Conservation (phyloP, 306 rosid genomes). For the Pyrus bretschneideri region DNA sequence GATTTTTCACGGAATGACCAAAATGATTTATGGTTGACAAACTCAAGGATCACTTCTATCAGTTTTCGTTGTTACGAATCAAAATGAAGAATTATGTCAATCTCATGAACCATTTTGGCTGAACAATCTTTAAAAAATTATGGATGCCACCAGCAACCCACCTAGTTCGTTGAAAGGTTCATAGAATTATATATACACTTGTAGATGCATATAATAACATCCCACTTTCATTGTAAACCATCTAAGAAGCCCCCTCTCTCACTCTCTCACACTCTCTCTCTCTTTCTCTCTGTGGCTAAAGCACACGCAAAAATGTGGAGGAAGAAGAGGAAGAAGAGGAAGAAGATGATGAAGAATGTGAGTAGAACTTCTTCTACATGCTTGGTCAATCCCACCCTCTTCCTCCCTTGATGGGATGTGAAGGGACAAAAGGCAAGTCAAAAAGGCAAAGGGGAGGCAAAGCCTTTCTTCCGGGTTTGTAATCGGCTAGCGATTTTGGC, state of each 20-base stretch:
- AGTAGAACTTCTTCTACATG: not conserved
- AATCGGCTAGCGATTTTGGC: not conserved
- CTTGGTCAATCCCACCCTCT: slow-evolving; percentile 17
- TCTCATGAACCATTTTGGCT: too few species aligned
- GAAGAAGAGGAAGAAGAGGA: slow-evolving; percentile 41
- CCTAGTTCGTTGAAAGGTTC: not conserved
- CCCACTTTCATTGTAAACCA: not conserved
- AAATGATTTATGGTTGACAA: too few species aligned
- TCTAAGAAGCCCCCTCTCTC: not conserved
- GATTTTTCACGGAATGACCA: too few species aligned
- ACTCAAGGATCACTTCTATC: too few species aligned
- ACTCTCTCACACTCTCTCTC: not conserved
- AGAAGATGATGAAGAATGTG: slow-evolving; percentile 17
- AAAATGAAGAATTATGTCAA: too few species aligned
- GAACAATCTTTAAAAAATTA: too few species aligned
- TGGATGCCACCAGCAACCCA: too few species aligned
- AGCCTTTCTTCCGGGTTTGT: slow-evolving; percentile 66
- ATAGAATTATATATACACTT: slow-evolving; percentile 5
- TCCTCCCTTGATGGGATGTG: slow-evolving; percentile 30
- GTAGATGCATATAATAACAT: not conserved
- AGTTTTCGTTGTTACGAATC: too few species aligned
- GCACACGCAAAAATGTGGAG: slow-evolving; percentile 29
- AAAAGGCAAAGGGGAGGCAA: slow-evolving; percentile 73
- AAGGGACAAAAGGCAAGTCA: slow-evolving; percentile 59
- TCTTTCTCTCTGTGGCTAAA: not conserved